Conservation (phyloP, 2,329 filamentous ascomycete species). For the Diaporthe citri region DNA sequence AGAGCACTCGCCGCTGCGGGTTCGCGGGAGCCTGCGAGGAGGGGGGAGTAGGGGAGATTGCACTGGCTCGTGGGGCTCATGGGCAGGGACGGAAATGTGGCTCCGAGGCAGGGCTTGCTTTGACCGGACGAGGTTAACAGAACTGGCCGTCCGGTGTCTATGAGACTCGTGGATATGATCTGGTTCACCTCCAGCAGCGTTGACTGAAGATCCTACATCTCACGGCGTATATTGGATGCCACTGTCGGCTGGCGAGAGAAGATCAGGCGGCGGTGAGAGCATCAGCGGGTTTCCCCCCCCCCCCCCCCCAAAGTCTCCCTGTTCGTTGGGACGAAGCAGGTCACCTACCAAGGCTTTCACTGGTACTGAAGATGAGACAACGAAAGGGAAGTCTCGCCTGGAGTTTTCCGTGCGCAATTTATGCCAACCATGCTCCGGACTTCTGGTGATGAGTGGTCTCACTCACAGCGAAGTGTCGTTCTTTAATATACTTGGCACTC, state of each 20-base stretch:
- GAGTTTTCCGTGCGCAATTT: neutral
- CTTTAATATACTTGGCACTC: neutral
- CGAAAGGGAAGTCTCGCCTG: neutral
- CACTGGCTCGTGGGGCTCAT: neutral
- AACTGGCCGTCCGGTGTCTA: neutral
- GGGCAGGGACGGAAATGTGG: neutral
- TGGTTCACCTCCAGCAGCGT: neutral
- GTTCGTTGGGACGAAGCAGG: neutral
- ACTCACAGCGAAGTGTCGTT: neutral
- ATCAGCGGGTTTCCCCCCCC: too few species aligned
- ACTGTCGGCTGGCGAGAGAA: neutral
- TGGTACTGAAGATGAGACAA: neutral
- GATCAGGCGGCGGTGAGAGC: neutral
- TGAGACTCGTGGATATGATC: neutral
- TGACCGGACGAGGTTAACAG: neutral
- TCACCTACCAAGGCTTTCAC: neutral
- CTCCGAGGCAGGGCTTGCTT: neutral
- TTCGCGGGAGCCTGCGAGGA: neutral
- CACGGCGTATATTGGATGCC: too few species aligned
- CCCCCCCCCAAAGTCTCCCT: neutral
- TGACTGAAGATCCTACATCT: neutral
- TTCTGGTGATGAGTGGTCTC: too few species aligned
- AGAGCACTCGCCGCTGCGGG: constrained; percentile 39
- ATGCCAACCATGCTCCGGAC: neutral
- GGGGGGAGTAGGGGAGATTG: neutral